Conservation (phyloP, 305 asterid species). For the Fraxinus sp. region DNA sequence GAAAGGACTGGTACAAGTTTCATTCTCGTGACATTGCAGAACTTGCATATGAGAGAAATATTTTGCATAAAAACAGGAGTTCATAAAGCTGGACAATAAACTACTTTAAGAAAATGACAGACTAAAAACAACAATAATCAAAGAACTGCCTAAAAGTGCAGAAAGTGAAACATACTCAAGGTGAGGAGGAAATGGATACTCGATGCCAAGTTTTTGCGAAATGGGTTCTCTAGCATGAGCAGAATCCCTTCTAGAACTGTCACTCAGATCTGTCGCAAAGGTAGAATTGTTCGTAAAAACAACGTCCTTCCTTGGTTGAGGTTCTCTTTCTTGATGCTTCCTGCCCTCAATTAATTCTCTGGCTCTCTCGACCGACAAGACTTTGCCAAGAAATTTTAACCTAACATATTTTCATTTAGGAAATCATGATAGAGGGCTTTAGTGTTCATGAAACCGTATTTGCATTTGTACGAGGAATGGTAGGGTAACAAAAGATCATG, state of each 20-base stretch:
- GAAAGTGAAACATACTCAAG: conserved; percentile 66
- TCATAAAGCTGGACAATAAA: conserved; percentile 8
- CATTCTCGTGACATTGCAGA: background rate
- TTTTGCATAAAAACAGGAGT: background rate
- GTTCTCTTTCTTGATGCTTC: conserved; percentile 35
- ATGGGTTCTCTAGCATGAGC: conserved; percentile 51
- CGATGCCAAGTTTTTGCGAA: conserved; percentile 81
- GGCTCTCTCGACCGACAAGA: conserved; percentile 70
- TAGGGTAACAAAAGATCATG: background rate
- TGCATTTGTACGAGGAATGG: background rate
- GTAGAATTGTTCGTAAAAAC: conserved; percentile 34
- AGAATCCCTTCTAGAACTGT: conserved; percentile 29
- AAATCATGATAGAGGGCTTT: background rate
- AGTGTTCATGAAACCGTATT: background rate
- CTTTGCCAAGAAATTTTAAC: conserved; percentile 80
- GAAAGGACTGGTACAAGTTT: conserved; percentile 17
- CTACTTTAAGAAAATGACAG: conserved; percentile 1
- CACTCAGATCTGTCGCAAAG: conserved; percentile 27
- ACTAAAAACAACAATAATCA: conserved; percentile 3
- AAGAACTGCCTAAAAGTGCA: background rate
- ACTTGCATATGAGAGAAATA: background rate
- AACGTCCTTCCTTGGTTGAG: conserved; percentile 31
- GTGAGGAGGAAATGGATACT: conserved; percentile 87
- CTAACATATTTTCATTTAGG: conserved; percentile 33
- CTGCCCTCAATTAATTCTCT: conserved; percentile 34